Base-by-base conservation (phyloP, 192 early-diverging fungal genomes). In the Mortierella claussenii region DNA sequence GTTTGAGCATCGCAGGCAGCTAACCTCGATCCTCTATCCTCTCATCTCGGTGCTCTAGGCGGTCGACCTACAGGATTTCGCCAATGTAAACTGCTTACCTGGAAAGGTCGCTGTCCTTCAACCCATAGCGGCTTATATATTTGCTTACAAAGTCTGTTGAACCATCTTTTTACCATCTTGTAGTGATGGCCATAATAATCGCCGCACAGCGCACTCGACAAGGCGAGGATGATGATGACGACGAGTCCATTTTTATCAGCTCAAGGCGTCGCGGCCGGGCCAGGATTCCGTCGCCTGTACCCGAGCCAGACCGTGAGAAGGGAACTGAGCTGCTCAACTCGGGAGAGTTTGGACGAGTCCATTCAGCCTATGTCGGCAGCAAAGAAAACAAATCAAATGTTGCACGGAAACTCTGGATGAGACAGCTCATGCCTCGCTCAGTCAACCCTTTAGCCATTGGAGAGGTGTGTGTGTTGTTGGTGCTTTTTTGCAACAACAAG, bases 331-430 rank as follows among this genome's bases (percentile, higher is more conserved):
- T 75, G 10, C 17, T 75, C 15, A 66, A 75, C 40, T 75, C 71
- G 40, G 71, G 71, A 21, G 71, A 75, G 21, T 75, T 75, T 60
- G 71, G 71, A n/a, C 55, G 62, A 42, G 71, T 75, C 6, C 56
- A 66, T 5, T 75, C 71, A 0, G 71, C 71, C 12, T 59, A 60
- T 40, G 10, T 66, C 2, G 42, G 63, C 13, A 2, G 63, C 0
- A 49, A 49, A 0, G 32, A 47, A 24, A 24, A 27, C 36, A 75
- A 55, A 21, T 59, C 50, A 44, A 61, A 50, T 30, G 9, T 65
- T 42, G n/a, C 28, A 24, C 63, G 47, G 2, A 75, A 66, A 44
- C 44, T 75, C 4, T 66, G 71, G 71, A 60, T 75, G 63, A 51
- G 71, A 28, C n/a, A 75, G 57, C 47, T 75, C 12, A 75, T 54